Evolutionary conservation across 2,329 filamentous ascomycete genomes (phyloP).

Genomic region (Trichoderma sp.): DNA sequence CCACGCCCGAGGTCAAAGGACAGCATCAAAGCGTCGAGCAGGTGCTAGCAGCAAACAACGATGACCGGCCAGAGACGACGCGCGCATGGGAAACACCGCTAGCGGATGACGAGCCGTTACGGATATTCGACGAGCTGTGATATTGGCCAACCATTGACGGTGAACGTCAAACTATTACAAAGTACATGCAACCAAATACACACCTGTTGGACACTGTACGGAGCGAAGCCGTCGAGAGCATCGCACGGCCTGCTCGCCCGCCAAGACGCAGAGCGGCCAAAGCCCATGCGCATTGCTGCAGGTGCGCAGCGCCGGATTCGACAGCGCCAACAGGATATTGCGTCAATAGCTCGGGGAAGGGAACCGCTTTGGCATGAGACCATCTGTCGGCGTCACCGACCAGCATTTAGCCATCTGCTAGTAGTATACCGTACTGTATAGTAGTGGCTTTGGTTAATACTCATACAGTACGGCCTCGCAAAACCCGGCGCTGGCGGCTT

Average conservation of each 20-base stretch:
- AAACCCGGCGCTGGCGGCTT: conserved; percentile 12
- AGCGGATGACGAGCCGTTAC: conserved; percentile 37
- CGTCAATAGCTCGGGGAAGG: background rate
- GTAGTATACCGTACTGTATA: background rate
- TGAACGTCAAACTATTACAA: background rate
- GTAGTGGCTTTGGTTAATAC: background rate
- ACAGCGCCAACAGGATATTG: conserved; percentile 4
- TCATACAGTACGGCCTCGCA: background rate
- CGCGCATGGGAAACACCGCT: conserved; percentile 28
- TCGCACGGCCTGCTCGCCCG: background rate
- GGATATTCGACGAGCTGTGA: conserved; percentile 47
- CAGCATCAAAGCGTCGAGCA: conserved; percentile 20
- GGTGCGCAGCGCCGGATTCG: background rate
- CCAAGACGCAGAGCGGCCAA: background rate
- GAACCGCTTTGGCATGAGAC: conserved; percentile 1
- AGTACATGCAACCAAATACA: no score
- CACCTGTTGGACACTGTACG: background rate
- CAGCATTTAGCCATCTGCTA: background rate
- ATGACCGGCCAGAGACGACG: conserved; percentile 24
- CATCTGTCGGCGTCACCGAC: conserved; percentile 12
- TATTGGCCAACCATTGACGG: background rate
- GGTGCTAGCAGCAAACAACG: conserved; percentile 22
- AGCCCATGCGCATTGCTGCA: background rate
- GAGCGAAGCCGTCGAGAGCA: background rate
- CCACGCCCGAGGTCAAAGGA: background rate